Conservation (phyloP, 1,284 basidiomycete species). For the Pterula multifida region DNA sequence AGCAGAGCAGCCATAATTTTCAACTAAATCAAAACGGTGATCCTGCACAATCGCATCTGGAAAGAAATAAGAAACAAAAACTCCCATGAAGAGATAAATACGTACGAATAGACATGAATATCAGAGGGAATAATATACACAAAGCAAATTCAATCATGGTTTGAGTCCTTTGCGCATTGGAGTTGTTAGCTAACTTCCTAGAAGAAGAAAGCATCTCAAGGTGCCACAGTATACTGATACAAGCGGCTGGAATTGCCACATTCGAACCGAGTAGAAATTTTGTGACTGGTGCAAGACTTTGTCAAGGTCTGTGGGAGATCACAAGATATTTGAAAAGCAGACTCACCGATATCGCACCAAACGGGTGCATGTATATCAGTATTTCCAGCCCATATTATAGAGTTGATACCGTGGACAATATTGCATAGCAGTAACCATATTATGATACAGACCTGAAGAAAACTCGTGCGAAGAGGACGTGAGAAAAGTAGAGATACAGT, state of each 20-base stretch:
- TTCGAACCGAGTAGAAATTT: slow-evolving; percentile 9
- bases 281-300: slow-evolving; percentile 9
- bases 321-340: not conserved
- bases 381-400: slow-evolving; percentile 17
- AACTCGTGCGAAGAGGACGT: slow-evolving; percentile 32
- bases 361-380: slow-evolving; percentile 12
- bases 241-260: slow-evolving; percentile 11
- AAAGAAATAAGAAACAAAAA: slow-evolving; percentile 3
- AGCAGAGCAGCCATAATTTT: slow-evolving; percentile 53
- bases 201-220: slow-evolving; percentile 2
- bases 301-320: not conserved
- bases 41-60: slow-evolving; percentile 55
- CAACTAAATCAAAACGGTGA: slow-evolving; percentile 54
- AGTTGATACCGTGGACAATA: slow-evolving; percentile 18
- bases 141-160: not conserved
- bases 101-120: slow-evolving; percentile 50
- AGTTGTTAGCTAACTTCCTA: not conserved
- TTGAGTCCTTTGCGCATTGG: not conserved
- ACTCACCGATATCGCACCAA: slow-evolving; percentile 26
- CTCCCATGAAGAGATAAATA: slow-evolving; percentile 8
- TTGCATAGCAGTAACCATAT: slow-evolving; percentile 29
- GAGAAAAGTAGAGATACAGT: slow-evolving; percentile 22
- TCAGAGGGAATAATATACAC: not conserved
- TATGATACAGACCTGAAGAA: slow-evolving; percentile 40
- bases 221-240: slow-evolving; percentile 8